Conservation (phyloP, 176 grass and related monocot species). For the Oryza coarctata region DNA sequence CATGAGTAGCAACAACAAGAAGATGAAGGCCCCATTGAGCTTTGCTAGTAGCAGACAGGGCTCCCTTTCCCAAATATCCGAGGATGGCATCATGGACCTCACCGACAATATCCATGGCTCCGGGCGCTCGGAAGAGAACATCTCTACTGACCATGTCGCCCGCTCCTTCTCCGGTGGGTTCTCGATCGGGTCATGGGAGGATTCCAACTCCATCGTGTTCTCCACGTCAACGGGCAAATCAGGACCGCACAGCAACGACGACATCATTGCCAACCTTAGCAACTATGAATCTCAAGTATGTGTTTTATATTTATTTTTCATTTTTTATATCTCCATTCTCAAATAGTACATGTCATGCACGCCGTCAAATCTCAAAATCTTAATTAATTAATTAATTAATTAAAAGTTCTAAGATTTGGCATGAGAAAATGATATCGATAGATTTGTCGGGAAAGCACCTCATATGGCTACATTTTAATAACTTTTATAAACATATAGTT, state of each 20-base stretch:
- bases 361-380: too few relatives aligned
- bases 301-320: background rate
- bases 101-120: constrained; percentile 32
- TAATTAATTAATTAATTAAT: too few relatives aligned
- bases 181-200: constrained; percentile 75
- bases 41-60: constrained; percentile 37
- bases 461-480: too few relatives aligned
- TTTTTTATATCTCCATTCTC: too few relatives aligned
- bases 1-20: constrained; percentile 32
- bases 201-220: constrained; percentile 74
- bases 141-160: background rate
- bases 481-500: too few relatives aligned
- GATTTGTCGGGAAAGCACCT: too few relatives aligned
- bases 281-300: constrained; percentile 67
- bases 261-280: constrained; percentile 44
- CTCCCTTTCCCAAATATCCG: constrained; percentile 66
- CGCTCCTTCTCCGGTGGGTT: constrained; percentile 51
- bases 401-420: too few relatives aligned
- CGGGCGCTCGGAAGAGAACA: constrained; percentile 37
- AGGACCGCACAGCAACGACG: constrained; percentile 42
- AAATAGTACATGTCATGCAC: too few relatives aligned
- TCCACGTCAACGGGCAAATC: constrained; percentile 43
- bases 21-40: constrained; percentile 54
- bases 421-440: too few relatives aligned
- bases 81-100: constrained; percentile 49